Percentiles rank a stretch among this genome's conserved stretches.
Conservation (phyloP, 1,284 basidiomycete species). For the Amylostereum areolatum region DNA sequence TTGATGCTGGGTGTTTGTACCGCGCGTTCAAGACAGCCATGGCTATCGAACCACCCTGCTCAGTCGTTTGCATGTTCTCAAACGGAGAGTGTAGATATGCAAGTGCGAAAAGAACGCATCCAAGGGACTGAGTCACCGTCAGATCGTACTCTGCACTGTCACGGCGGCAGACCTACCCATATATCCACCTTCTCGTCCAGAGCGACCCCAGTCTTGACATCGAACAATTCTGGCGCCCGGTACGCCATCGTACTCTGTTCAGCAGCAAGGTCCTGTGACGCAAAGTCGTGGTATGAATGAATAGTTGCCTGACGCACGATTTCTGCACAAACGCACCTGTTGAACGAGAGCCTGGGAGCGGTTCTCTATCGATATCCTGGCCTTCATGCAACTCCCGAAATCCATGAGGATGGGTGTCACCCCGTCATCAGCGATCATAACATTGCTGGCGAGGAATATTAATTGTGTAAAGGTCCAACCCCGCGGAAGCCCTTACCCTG, state of each 20-base stretch:
- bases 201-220: constrained; percentile 83
- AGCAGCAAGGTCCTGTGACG: constrained; percentile 76
- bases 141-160: not conserved
- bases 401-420: constrained; percentile 91
- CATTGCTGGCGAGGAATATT: constrained; percentile 55
- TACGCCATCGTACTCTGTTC: constrained; percentile 97
- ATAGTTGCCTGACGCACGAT: too few relatives aligned
- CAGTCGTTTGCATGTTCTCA: constrained; percentile 81
- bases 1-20: constrained; percentile 79
- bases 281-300: too few relatives aligned
- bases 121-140: constrained; percentile 55
- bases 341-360: constrained; percentile 84
- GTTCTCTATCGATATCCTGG: constrained; percentile 72
- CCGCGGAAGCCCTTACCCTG: constrained; percentile 56
- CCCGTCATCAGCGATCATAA: constrained; percentile 94
- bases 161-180: constrained; percentile 56
- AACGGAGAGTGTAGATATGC: constrained; percentile 93
- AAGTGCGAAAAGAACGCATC: constrained; percentile 87
- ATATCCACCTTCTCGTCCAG: constrained; percentile 96
- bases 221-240: constrained; percentile 91
- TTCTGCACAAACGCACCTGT: constrained; percentile 42
- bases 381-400: constrained; percentile 86
- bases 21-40: constrained; percentile 92
- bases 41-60: constrained; percentile 86
- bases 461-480: not conserved